Conservation (phyloP, 2,329 filamentous ascomycete genomes). For the Colletotrichum tabaci region DNA sequence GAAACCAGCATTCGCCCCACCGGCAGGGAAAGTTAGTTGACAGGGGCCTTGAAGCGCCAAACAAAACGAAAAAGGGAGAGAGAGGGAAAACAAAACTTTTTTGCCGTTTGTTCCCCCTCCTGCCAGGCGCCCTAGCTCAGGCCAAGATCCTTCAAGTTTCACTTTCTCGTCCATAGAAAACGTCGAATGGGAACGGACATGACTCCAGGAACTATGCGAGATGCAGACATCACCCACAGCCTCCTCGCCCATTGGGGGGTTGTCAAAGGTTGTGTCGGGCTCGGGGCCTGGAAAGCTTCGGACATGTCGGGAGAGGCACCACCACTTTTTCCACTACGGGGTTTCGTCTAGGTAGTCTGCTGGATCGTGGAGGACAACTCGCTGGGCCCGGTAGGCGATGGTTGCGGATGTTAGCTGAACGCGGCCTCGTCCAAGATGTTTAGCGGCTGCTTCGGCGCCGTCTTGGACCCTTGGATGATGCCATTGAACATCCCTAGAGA, state of each 20-base stretch:
- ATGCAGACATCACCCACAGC: neutral
- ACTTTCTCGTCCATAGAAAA: neutral
- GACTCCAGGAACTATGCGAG: neutral
- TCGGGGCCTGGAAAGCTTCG: constrained; percentile 18
- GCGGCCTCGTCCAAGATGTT: constrained; percentile 27
- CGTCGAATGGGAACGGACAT: neutral
- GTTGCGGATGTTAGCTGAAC: constrained; percentile 28
- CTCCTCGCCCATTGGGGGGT: neutral
- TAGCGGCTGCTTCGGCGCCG: constrained; percentile 34
- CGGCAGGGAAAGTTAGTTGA: neutral
- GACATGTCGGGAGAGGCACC: constrained; percentile 29
- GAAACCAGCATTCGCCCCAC: constrained; percentile 36
- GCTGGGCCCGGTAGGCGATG: constrained; percentile 19
- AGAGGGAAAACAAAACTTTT: neutral
- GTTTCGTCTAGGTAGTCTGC: neutral
- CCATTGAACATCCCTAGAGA: constrained; percentile 28
- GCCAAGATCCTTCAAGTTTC: neutral
- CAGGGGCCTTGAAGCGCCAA: neutral
- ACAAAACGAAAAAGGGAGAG: neutral
- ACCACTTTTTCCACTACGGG: neutral
- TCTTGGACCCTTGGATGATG: constrained; percentile 41
- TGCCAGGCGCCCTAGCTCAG: neutral
- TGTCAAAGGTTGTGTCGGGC: neutral
- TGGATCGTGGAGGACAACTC: constrained; percentile 7
- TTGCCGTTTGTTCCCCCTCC: neutral